Conservation (phyloP, 169 alveolate genomes). For the Perkinsus chesapeaki region DNA sequence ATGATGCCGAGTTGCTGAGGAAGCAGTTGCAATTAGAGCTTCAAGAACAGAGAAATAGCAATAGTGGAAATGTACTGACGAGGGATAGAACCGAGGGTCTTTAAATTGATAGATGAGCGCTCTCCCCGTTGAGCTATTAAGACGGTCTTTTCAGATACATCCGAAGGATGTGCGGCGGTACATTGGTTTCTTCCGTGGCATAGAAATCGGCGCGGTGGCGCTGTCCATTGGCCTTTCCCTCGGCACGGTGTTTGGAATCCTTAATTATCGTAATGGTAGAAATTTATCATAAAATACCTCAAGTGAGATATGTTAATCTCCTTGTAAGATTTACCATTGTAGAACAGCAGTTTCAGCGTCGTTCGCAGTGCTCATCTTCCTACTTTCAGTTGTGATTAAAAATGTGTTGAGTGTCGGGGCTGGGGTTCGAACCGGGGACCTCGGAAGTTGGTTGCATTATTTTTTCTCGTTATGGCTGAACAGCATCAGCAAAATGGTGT, state of each 20-base stretch:
- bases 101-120: neutral
- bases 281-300: too few species aligned
- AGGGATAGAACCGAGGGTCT: neutral
- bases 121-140: neutral
- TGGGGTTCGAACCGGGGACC: neutral
- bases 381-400: neutral
- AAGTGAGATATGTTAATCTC: too few species aligned
- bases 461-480: neutral
- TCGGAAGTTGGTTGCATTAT: neutral
- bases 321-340: neutral
- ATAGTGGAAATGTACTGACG: neutral
- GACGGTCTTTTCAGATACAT: neutral
- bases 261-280: neutral
- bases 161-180: neutral
- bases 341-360: neutral
- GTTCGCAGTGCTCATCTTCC: neutral
- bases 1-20: neutral
- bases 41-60: neutral
- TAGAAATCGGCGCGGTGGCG: neutral
- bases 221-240: constrained; percentile 5
- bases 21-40: neutral
- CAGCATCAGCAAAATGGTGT: neutral
- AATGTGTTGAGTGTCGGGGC: neutral
- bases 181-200: neutral
- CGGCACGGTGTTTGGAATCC: neutral